Conservation (phyloP, 2,329 filamentous ascomycete genomes). For the Pseudogymnoascus sp. region DNA sequence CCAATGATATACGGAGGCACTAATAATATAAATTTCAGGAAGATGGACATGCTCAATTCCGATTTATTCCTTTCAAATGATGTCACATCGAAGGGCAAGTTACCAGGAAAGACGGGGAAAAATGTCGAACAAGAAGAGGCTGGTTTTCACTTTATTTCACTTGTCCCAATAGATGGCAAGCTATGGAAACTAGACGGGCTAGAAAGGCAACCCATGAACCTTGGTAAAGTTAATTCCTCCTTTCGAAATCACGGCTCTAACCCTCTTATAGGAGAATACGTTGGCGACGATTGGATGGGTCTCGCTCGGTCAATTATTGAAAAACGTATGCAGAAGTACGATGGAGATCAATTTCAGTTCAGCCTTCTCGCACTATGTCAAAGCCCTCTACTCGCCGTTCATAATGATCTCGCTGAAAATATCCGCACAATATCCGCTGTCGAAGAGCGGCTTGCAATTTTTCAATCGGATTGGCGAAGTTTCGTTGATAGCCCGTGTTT, state of each 20-base stretch:
- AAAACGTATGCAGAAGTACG: conserved; percentile 59
- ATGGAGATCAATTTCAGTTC: conserved; percentile 62
- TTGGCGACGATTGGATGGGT: conserved; percentile 55
- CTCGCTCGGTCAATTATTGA: conserved; percentile 58
- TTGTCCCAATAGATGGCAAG: conserved; percentile 64
- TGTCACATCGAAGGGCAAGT: conserved; percentile 28
- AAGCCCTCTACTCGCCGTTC: conserved; percentile 45
- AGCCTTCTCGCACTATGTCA: conserved; percentile 68
- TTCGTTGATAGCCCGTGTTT: conserved; percentile 22
- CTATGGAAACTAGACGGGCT: conserved; percentile 90
- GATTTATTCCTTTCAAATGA: conserved; percentile 60
- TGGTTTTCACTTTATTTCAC: conserved; percentile 83
- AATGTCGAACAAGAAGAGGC: conserved; percentile 54
- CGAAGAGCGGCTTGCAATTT: conserved; percentile 31
- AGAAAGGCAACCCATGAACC: conserved; percentile 58
- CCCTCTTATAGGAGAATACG: conserved; percentile 18
- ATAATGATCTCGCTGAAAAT: conserved; percentile 34
- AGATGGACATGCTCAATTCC: conserved; percentile 67
- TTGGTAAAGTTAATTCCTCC: conserved; percentile 40
- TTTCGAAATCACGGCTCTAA: conserved; percentile 9
- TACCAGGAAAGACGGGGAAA: conserved; percentile 73
- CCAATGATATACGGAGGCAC: not conserved
- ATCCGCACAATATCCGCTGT: conserved; percentile 36
- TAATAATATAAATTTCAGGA: conserved; percentile 35
- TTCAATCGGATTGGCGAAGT: conserved; percentile 37